phyloP scores from a whole-genome alignment of 306 rosid species.

The Pyrus pyrifolia region DNA sequence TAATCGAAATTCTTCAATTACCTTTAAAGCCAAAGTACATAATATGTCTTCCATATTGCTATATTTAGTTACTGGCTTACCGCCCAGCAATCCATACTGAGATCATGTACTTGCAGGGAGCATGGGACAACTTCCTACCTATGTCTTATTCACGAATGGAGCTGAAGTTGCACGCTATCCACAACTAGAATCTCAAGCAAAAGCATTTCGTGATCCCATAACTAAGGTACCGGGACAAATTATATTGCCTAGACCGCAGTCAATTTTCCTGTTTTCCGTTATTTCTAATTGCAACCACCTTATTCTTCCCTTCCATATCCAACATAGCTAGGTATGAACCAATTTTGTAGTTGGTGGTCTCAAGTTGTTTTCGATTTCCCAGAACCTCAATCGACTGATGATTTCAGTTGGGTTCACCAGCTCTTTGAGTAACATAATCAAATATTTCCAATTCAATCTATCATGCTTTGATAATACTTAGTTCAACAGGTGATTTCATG shows the following conservation, averaged over 20 bases:
- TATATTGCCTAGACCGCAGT: neutral
- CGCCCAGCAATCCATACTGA: conserved; percentile 15
- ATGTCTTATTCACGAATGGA: conserved; percentile 76
- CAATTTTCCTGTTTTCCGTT: neutral
- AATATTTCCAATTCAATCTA: neutral
- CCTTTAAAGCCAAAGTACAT: neutral
- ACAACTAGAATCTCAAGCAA: conserved; percentile 46
- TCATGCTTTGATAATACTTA: neutral
- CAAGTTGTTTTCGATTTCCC: neutral
- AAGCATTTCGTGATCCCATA: conserved; percentile 45
- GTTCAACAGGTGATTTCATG: neutral
- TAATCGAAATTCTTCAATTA: neutral
- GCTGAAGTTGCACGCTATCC: conserved; percentile 74
- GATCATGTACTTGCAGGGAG: conserved; percentile 41
- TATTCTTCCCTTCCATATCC: neutral
- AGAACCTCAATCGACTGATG: neutral
- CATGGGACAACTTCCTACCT: conserved; percentile 86
- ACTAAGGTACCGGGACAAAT: conserved; percentile 44
- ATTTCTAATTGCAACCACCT: neutral
- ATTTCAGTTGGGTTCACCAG: neutral
- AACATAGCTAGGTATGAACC: neutral
- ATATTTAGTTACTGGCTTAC: conserved; percentile 1
- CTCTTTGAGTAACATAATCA: neutral
- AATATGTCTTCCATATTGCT: neutral
- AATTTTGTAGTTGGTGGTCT: neutral